These are phyloP conservation scores for Termitomyces sp. DNA, from an alignment of 768 basidiomycete genomes.

Conservation along the genomic window DNA sequence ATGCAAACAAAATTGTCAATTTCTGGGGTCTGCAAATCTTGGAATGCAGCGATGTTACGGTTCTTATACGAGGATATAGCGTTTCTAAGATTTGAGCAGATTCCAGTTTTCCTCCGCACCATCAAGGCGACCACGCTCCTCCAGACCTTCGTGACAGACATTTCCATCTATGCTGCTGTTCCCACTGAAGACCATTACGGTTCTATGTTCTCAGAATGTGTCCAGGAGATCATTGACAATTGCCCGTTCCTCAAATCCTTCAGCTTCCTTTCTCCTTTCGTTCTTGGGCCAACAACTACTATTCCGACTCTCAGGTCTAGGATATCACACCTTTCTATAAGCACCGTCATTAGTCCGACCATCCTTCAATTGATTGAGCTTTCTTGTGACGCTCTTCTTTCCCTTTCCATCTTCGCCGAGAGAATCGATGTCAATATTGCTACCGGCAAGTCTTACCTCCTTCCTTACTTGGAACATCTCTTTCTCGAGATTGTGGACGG, in stretches of 20 bases:
- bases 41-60: not conserved
- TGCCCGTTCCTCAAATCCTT: not conserved
- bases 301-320: not conserved
- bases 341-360: not conserved
- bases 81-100: not conserved
- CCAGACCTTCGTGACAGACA: too few species aligned
- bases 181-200: not conserved
- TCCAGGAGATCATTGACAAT: not conserved
- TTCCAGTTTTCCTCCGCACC: not conserved
- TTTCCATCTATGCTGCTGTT: not conserved
- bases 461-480: too few species aligned
- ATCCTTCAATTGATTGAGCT: not conserved
- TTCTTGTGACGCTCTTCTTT: not conserved
- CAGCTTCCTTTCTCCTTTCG: not conserved
- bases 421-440: not conserved
- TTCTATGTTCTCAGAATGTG: not conserved
- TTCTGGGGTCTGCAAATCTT: not conserved
- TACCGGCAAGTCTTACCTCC: too few species aligned
- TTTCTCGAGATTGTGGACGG: too few species aligned
- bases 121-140: not conserved
- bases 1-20: not conserved
- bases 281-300: not conserved
- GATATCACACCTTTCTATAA: not conserved
- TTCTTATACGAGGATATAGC: not conserved
- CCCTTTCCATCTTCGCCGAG: not conserved